A percentile compares a stretch with the other conserved stretches of the same genome.
phyloP scores from a whole-genome alignment of 1,284 basidiomycete species.

The Ceratobasidium sp. region DNA sequence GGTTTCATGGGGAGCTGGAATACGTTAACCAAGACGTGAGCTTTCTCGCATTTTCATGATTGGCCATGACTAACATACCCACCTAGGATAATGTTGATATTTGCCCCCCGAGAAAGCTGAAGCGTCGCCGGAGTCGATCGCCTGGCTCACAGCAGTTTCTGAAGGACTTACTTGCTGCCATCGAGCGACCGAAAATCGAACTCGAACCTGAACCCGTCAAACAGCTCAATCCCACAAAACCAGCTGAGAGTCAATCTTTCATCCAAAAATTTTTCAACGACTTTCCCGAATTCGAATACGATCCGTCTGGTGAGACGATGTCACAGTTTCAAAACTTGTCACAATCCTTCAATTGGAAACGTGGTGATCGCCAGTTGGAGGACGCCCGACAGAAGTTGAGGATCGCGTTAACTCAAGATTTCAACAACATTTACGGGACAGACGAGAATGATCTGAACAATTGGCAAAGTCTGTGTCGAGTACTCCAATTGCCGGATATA shows the following conservation, averaged over 20 bases:
- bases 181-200: too few species aligned
- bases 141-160: not conserved
- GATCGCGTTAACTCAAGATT: slow-evolving; percentile 8
- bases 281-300: slow-evolving; percentile 20
- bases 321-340: slow-evolving; percentile 35
- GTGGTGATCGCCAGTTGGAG: not conserved
- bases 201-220: slow-evolving; percentile 9
- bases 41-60: not conserved
- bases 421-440: slow-evolving; percentile 34
- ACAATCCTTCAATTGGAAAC: not conserved
- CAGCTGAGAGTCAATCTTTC: not conserved
- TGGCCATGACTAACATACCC: not conserved
- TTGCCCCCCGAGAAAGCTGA: not conserved
- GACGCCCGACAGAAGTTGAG: slow-evolving; percentile 25
- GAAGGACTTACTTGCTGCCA: too few species aligned
- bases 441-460: slow-evolving; percentile 12
- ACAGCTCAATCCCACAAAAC: not conserved
- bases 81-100: not conserved
- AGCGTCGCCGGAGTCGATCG: slow-evolving; percentile 6
- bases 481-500: slow-evolving; percentile 17
- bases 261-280: slow-evolving; percentile 18
- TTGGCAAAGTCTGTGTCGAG: slow-evolving; percentile 31
- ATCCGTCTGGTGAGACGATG: slow-evolving; percentile 32
- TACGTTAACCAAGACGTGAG: slow-evolving; percentile 10
- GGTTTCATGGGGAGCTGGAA: slow-evolving; percentile 7